Evolutionary conservation across 768 basidiomycete genomes (phyloP), one percentile per base, ranked within the genome.

Genomic region (Auricularia heimuer): DNA sequence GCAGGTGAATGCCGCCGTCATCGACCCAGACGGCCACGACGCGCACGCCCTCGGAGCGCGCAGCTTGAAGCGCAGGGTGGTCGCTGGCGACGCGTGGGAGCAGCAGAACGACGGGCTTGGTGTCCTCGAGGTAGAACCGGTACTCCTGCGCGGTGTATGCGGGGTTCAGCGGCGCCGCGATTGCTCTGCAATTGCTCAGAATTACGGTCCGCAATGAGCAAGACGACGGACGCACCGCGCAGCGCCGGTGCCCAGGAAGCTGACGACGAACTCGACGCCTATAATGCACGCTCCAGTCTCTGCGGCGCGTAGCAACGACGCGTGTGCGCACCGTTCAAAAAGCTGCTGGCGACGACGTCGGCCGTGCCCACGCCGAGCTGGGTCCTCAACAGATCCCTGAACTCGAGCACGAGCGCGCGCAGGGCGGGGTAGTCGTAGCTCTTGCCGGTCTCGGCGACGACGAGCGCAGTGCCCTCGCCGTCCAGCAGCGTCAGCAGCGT

Each of bases 131-230:
- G 63, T 71, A 71, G 65, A 71, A 71, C 42, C 68, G 68, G 44
- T 70, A 67, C 63, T 71, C 70, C 21, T 61, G 62, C 14, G 66
- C 29, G 4, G 70, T 68, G 56, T 71, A 71, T 21, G 62, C 66
- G 16, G 70, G 68, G 62, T 71, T 71, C 51, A 71, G 66, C 42
- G 70, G 70, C 29, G 70, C 70, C 11, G 69, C 68, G 14, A 70
- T 68, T 12, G 70, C 70, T 45, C 70, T 71, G 44, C 10, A 24
- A 21, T 6, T 8, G 14, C 24, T 45, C 47, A 36, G 42, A 3
- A 47, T 18, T 60, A 36, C 33, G 11, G n/a, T 34, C 12, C 16
- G 60, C 24, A 58, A 54, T 2, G 8, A n/a, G 34, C 24, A 10
- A 18, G 1, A 4, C 39, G 7, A 42, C 39, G 39, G 39, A 47